These are phyloP conservation scores for Metarhizium rileyi DNA, from an alignment of 2,329 filamentous ascomycete species.

Conservation along the genomic window DNA sequence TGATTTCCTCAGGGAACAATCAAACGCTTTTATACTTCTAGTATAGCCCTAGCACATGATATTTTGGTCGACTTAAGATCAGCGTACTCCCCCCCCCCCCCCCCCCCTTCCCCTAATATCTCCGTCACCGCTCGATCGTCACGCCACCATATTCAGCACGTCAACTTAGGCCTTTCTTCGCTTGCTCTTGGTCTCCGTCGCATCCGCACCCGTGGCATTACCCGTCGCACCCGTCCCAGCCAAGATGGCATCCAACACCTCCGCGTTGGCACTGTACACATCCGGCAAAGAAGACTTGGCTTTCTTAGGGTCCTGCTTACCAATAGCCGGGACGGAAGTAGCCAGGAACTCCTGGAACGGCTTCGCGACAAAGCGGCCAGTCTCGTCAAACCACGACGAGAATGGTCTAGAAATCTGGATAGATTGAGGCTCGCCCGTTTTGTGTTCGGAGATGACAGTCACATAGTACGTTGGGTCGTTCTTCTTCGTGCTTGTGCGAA, in stretches of 20 bases:
- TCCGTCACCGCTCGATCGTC: neutral
- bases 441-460: constrained; percentile 45
- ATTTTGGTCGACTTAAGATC: neutral
- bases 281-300: constrained; percentile 28
- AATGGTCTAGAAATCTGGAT: constrained; percentile 55
- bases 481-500: constrained; percentile 66
- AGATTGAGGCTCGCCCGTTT: constrained; percentile 28
- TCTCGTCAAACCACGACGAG: constrained; percentile 64
- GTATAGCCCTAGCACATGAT: neutral
- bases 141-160: neutral
- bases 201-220: constrained; percentile 22
- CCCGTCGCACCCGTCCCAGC: constrained; percentile 22
- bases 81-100: neutral
- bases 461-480: constrained; percentile 74
- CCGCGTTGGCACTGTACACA: constrained; percentile 30
- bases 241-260: constrained; percentile 39
- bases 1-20: neutral
- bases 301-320: constrained; percentile 53
- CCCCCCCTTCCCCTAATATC: neutral
- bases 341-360: constrained; percentile 75
- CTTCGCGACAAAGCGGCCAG: constrained; percentile 60
- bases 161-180: constrained; percentile 31
- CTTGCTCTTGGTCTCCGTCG: constrained; percentile 32
- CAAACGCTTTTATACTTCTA: neutral
- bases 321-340: constrained; percentile 55